phyloP scores from a whole-genome alignment of 78 protist species.

The Chrysochromulina parva region DNA sequence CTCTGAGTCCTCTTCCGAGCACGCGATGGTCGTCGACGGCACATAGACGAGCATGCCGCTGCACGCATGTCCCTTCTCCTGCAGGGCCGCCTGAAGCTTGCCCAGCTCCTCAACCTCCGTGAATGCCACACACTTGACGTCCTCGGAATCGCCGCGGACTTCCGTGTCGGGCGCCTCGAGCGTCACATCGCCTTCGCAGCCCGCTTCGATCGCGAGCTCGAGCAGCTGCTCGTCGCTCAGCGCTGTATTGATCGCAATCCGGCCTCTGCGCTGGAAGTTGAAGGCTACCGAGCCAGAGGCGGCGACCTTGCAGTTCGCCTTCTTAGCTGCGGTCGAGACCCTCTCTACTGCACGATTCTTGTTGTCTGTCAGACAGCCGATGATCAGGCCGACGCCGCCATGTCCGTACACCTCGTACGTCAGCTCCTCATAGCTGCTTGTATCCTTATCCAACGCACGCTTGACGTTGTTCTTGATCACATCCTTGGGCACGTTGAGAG shows the following conservation, averaged over 20 bases:
- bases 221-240: neutral
- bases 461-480: constrained; percentile 1
- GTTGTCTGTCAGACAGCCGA: neutral
- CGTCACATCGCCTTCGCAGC: neutral
- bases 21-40: neutral
- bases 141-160: neutral
- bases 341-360: neutral
- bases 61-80: neutral
- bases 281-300: neutral
- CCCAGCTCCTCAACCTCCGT: neutral
- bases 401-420: constrained; percentile 3
- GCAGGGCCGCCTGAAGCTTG: neutral
- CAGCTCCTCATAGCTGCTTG: neutral
- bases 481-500: constrained; percentile 1
- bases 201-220: constrained; percentile 5
- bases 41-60: neutral
- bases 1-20: neutral
- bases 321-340: neutral
- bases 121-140: neutral
- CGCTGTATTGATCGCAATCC: neutral
- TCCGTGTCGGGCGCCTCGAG: constrained; percentile 9
- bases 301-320: neutral
- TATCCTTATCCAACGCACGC: neutral
- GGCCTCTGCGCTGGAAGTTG: neutral
- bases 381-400: neutral